Evolutionary conservation across 2,329 filamentous ascomycete genomes (phyloP), one percentile per base, ranked within the genome.

Genomic region (Sporothrix inflata): DNA sequence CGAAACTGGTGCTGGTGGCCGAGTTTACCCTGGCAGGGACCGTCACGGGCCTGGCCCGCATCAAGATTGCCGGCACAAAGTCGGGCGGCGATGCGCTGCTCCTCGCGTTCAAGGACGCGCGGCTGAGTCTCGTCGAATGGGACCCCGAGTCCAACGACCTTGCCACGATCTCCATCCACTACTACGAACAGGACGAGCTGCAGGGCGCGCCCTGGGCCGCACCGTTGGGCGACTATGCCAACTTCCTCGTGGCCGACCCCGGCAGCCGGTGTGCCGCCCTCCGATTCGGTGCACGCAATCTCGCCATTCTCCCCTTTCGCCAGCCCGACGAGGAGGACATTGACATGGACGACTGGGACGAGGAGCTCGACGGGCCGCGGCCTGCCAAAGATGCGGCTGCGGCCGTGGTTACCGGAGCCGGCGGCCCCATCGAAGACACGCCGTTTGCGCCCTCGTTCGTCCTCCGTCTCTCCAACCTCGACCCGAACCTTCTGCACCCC

Each of bases 181-280:
- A 94, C 85, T 99, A 98, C 83, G 96, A 99, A 81, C 93, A 96
- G 80, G 94, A 98, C 79, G 94, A 97, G 79, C 85, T 95, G 74
- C 89, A 92, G 76, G 90, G 91, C 70, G 92, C 89, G 74, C 94
- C 95, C 0, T 98, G 94, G 91, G 90, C 92, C 68, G 87, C 91
- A 69, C 88, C 91, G 71, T 83, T 97, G 78, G 89, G 89, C 79
- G 89, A 92, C 74, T 94, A 91, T 79, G 87, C 90, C 81, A 97
- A 92, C 80, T 92, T 92, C 77, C 85, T 99, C 77, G 92, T 91
- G 67, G 93, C 95, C 73, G 96, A 99, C 78, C 95, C 96, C 1
- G 92, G 91, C 76, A 97, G 93, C 82, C 89, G 95, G 83, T 99
- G 97, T 83, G 96, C 95, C 42, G 93, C 94, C 66, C 90, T 98